phyloP scores from a whole-genome alignment of 2,329 filamentous ascomycete genomes.

The Periconia macrospinosa region DNA sequence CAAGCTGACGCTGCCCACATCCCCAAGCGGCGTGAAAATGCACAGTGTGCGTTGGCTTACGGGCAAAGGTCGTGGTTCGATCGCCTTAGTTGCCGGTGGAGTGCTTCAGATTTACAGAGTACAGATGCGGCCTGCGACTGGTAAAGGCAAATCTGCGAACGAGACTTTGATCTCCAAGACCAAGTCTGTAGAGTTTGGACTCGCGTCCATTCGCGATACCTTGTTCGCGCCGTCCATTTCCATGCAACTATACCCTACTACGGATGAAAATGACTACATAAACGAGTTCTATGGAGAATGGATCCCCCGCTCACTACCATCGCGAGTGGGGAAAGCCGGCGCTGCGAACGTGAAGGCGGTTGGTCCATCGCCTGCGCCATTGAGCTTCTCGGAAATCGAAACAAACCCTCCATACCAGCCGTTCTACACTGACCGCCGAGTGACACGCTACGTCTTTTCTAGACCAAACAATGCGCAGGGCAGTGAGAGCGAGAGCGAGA shows the following conservation, averaged over 20 bases:
- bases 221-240: slow-evolving; percentile 38
- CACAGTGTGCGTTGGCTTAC: slow-evolving; percentile 68
- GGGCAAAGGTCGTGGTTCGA: slow-evolving; percentile 61
- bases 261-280: slow-evolving; percentile 24
- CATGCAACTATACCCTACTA: slow-evolving; percentile 32
- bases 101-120: slow-evolving; percentile 67
- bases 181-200: slow-evolving; percentile 67
- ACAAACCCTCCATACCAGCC: slow-evolving; percentile 95
- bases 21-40: slow-evolving; percentile 56
- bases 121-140: slow-evolving; percentile 51
- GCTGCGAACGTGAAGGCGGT: slow-evolving; percentile 8
- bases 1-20: slow-evolving; percentile 67
- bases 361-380: slow-evolving; percentile 49
- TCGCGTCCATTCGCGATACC: slow-evolving; percentile 65
- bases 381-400: slow-evolving; percentile 81
- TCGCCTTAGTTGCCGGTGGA: slow-evolving; percentile 68
- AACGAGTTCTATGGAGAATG: slow-evolving; percentile 38
- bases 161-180: slow-evolving; percentile 52
- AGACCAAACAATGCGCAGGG: slow-evolving; percentile 31
- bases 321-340: slow-evolving; percentile 20
- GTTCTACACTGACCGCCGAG: slow-evolving; percentile 87
- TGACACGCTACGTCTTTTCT: slow-evolving; percentile 72
- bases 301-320: slow-evolving; percentile 34
- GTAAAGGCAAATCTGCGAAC: slow-evolving; percentile 45
- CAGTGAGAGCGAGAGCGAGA: slow-evolving; percentile 28